phyloP scores from a whole-genome alignment of 2,329 filamentous ascomycete species.

The Ophiocordyceps polyrhachis-furcata region DNA sequence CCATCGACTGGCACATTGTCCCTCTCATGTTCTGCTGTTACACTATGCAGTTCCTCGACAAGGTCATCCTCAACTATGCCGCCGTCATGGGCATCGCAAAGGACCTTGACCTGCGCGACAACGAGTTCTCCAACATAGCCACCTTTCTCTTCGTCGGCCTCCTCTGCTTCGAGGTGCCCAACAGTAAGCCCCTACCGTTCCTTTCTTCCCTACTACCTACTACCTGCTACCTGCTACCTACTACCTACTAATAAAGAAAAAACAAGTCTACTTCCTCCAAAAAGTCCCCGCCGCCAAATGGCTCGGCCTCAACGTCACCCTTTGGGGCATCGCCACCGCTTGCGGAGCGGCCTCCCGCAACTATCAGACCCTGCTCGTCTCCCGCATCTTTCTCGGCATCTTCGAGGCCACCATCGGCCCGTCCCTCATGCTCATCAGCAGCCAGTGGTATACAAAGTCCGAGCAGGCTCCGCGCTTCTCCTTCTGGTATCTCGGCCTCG shows the following conservation, averaged over 20 bases:
- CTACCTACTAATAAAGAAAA: neutral
- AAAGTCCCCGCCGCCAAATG: constrained; percentile 41
- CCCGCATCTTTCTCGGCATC: constrained; percentile 38
- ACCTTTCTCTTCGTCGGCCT: constrained; percentile 46
- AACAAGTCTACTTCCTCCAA: constrained; percentile 36
- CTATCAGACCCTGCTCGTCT: constrained; percentile 33
- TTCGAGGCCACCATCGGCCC: constrained; percentile 43
- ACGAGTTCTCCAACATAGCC: constrained; percentile 43
- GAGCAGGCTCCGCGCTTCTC: constrained; percentile 41
- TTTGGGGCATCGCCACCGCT: constrained; percentile 39
- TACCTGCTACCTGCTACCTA: neutral
- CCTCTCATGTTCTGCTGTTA: constrained; percentile 44
- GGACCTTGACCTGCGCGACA: constrained; percentile 33
- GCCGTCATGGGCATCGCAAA: constrained; percentile 43
- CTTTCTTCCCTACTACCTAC: no score
- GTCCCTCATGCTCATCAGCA: constrained; percentile 40
- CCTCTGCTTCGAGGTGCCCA: constrained; percentile 38
- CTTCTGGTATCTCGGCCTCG: constrained; percentile 42
- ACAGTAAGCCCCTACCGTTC: constrained; percentile 22
- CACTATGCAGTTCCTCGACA: constrained; percentile 45
- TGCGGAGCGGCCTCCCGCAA: constrained; percentile 33
- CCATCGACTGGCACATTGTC: constrained; percentile 39
- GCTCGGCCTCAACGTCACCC: constrained; percentile 36
- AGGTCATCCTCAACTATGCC: constrained; percentile 46
- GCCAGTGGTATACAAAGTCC: constrained; percentile 42